A percentile compares a stretch with the other conserved stretches of the same genome.
Evolutionary conservation across 176 grass and related monocot species (phyloP).

Genomic region (Juncus effusus): DNA sequence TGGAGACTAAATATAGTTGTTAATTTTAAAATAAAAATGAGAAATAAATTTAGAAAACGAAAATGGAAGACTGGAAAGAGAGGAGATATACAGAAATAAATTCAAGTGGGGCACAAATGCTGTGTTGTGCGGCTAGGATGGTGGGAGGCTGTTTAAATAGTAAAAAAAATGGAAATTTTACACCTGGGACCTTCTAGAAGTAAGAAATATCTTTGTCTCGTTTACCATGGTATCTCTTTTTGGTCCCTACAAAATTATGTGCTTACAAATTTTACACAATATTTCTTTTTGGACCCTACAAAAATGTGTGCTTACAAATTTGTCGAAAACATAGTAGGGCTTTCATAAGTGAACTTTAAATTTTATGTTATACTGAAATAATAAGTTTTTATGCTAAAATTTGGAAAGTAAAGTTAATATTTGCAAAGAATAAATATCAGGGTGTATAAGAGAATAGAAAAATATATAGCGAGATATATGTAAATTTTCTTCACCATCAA

Average conservation of each 20-base stretch:
- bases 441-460: no score
- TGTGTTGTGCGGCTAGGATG: neutral
- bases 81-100: neutral
- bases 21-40: neutral
- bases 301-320: no score
- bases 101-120: conserved; percentile 13
- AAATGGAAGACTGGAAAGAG: neutral
- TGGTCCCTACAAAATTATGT: neutral
- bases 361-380: no score
- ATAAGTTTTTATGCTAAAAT: no score
- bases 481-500: no score
- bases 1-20: no score
- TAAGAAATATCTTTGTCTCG: neutral
- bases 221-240: neutral
- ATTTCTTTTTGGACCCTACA: no score
- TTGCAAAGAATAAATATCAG: no score
- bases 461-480: no score
- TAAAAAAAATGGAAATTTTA: neutral
- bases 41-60: neutral
- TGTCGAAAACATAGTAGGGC: no score
- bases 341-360: no score
- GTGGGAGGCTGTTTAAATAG: conserved; percentile 13
- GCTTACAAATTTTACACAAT: neutral
- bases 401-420: no score
- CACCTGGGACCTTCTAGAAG: neutral